Percentiles rank a stretch among this genome's conserved stretches.
Conservation (phyloP, 2,329 filamentous ascomycete genomes). For the Colletotrichum eremochloae region DNA sequence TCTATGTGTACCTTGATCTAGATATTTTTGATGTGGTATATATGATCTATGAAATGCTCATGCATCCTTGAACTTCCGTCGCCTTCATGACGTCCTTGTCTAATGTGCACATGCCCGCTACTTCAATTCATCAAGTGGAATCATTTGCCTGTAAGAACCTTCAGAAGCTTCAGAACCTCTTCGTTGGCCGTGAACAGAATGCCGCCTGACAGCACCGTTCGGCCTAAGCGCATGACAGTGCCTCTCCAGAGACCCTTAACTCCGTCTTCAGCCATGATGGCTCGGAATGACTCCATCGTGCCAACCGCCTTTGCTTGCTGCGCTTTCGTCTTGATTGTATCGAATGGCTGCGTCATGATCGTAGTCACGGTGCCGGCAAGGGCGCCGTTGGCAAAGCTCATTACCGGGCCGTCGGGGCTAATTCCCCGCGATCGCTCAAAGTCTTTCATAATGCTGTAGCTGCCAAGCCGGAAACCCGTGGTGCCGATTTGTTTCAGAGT, state of each 20-base stretch:
- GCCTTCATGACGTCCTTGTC: background rate
- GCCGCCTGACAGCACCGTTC: constrained; percentile 30
- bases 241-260: constrained; percentile 30
- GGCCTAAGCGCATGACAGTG: constrained; percentile 25
- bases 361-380: constrained; percentile 30
- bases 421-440: constrained; percentile 23
- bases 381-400: constrained; percentile 35
- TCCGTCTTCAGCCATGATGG: constrained; percentile 28
- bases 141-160: constrained; percentile 2
- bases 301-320: constrained; percentile 30
- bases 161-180: constrained; percentile 26
- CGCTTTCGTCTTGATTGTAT: constrained; percentile 32
- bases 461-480: constrained; percentile 31
- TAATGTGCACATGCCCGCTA: too few species aligned
- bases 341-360: constrained; percentile 31
- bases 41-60: background rate
- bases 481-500: constrained; percentile 32
- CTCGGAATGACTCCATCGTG: constrained; percentile 24
- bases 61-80: background rate
- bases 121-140: background rate
- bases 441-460: constrained; percentile 37
- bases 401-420: constrained; percentile 8
- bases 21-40: background rate
- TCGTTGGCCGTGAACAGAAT: constrained; percentile 34
- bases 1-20: background rate